phyloP scores from a whole-genome alignment of 2,329 filamentous ascomycete species.

The Paraphoma sp. region DNA sequence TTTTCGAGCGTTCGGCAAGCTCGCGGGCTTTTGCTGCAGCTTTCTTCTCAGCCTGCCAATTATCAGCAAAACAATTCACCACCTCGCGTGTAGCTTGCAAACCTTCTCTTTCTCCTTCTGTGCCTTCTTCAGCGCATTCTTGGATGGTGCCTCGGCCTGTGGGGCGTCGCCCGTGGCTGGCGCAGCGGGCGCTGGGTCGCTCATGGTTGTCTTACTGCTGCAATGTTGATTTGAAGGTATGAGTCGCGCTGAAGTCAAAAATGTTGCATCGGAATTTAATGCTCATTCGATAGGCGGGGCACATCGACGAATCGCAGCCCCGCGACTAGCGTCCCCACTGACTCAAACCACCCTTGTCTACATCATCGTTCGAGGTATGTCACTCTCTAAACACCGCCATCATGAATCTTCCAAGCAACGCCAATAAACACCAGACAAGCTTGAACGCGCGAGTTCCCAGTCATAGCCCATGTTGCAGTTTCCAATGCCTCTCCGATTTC shows the following conservation, averaged over 20 bases:
- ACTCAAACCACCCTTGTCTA: background rate
- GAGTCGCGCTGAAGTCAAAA: background rate
- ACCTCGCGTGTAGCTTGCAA: background rate
- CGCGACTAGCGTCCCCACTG: background rate
- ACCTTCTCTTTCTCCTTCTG: conserved; percentile 52
- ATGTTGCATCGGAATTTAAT: background rate
- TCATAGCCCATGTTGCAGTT: too few relatives aligned
- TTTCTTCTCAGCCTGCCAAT: conserved; percentile 48
- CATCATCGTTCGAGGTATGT: too few relatives aligned
- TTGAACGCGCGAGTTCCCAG: too few relatives aligned
- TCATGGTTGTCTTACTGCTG: conserved; percentile 25
- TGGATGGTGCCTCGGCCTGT: conserved; percentile 41
- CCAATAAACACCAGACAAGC: too few relatives aligned
- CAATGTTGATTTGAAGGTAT: background rate
- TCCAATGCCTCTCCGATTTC: too few relatives aligned
- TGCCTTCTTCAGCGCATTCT: conserved; percentile 51
- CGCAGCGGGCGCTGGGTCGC: conserved; percentile 37
- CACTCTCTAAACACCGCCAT: too few relatives aligned
- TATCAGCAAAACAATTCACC: conserved; percentile 7
- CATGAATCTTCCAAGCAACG: too few relatives aligned
- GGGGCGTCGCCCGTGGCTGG: conserved; percentile 26
- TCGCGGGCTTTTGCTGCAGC: conserved; percentile 55
- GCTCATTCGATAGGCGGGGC: background rate
- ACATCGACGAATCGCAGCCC: background rate
- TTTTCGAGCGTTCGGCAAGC: conserved; percentile 54